Evolutionary conservation across 23 red algal species (phyloP).

Genomic region (Agarophyton chilense): DNA sequence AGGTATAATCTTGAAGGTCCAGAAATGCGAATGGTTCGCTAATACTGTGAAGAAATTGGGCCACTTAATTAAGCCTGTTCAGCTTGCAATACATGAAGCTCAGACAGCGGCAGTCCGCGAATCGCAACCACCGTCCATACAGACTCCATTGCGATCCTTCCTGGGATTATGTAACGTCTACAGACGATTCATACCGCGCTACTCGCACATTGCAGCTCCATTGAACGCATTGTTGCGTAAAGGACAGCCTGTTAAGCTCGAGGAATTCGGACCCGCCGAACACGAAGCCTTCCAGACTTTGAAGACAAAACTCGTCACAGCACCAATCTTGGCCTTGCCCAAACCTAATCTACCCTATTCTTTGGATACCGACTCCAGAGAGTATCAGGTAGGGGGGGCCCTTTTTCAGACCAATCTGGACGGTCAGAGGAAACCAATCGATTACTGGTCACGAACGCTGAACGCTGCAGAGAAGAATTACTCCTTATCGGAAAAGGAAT

Average conservation of each 20-base stretch:
- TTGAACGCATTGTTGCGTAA: conserved; percentile 16
- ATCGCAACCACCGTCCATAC: no score
- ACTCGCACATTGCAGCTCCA: background rate
- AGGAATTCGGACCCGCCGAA: background rate
- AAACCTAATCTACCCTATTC: no score
- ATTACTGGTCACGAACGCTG: no score
- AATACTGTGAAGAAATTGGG: background rate
- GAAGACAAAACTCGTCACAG: background rate
- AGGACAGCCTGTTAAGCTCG: background rate
- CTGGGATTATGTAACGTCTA: background rate
- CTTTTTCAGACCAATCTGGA: no score
- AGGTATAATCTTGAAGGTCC: conserved; percentile 5
- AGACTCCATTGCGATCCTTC: no score
- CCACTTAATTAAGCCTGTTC: background rate
- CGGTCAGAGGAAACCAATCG: no score
- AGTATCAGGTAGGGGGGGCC: no score
- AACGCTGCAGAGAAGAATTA: no score
- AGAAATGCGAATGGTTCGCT: background rate
- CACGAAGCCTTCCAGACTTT: background rate
- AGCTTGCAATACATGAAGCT: background rate
- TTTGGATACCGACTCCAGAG: no score
- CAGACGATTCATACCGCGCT: background rate
- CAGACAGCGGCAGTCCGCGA: background rate
- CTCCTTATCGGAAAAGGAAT: no score
- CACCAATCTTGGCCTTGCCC: background rate